phyloP scores from a whole-genome alignment of 1,284 basidiomycete species.

The Pseudozyma hubeiensis region DNA sequence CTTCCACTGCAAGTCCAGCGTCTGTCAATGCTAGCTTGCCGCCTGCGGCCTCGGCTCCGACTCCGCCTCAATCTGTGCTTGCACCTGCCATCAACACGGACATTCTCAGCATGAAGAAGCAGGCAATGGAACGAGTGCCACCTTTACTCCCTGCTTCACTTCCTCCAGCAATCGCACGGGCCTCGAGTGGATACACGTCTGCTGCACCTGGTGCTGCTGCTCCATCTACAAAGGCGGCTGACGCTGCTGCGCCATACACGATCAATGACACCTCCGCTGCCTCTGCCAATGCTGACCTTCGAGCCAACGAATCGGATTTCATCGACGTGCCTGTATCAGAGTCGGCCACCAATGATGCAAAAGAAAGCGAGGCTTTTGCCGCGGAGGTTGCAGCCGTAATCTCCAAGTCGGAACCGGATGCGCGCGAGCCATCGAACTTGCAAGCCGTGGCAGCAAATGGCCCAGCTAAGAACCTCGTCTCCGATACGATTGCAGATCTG shows the following conservation, averaged over 20 bases:
- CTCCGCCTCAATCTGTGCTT: conserved; percentile 13
- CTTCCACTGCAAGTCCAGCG: conserved; percentile 12
- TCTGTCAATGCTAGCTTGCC: conserved; percentile 8
- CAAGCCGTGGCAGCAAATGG: no score
- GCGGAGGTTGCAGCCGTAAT: conserved; percentile 18
- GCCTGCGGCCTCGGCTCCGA: not conserved
- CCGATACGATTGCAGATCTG: not conserved
- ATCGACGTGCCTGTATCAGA: no score
- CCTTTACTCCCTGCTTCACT: conserved; percentile 1
- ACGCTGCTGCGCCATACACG: conserved; percentile 5
- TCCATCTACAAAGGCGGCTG: not conserved
- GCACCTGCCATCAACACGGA: conserved; percentile 18
- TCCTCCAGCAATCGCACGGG: not conserved
- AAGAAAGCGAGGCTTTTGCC: conserved; percentile 9
- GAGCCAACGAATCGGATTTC: no score
- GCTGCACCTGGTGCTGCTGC: conserved; percentile 2
- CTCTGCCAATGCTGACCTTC: not conserved
- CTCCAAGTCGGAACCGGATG: conserved; percentile 9
- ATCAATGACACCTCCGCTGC: not conserved
- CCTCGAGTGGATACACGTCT: not conserved
- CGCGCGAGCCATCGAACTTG: not conserved
- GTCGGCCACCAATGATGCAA: no score
- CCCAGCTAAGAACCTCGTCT: no score
- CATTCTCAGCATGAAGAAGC: conserved; percentile 28
- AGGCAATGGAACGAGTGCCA: conserved; percentile 5